Evolutionary conservation across 106 monocot genomes (phyloP), one percentile per base, ranked within the genome.

Genomic region (Apostasia shenzhenica): DNA sequence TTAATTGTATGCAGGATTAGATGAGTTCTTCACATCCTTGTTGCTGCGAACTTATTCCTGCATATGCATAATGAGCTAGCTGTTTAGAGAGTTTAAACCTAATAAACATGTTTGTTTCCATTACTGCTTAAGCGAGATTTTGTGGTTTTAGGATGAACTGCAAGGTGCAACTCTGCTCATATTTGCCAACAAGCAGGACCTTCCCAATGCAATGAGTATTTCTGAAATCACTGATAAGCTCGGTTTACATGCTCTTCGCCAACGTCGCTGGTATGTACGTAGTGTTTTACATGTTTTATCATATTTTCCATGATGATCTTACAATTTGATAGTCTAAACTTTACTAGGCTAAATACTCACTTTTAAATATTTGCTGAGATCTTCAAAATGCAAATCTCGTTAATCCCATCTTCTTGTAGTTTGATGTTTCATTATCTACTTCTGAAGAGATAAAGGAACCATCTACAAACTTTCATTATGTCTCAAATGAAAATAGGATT

Each of bases 131-230:
- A 26, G 26, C 26, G 26, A 26, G 26, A 62, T 26, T 26, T 62
- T 62, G 8, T 61, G 42, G 10, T 12, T 62, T 62, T 6, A 77
- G 66, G 71, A 57, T 57, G 77, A 77, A 65, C 63, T 77, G 40
- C 70, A 60, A 0, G 77, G 71, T 41, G 77, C 77, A 48, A 66
- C 77, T 41, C 65, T 70, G 49, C 71, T 77, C 47, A 71, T 77
- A 10, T 77, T 77, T 58, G 77, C 77, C 41, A 77, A 77, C 71
- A 77, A 77, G 41, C 77, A 76, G 56, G 76, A 76, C 43, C 76
- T 76, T 63, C 76, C 76, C 5, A 76, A 70, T 57, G 76, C 76
- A 50, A 71, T 77, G 77, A 70, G 42, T 48, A 49, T 77, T 43
- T 70, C 77, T 77, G 77, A 77, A 65, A 56, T 77, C 6, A 77